Evolutionary conservation across 805 yeast genomes (phyloP).

Genomic region (Wickerhamomyces queroliae): DNA sequence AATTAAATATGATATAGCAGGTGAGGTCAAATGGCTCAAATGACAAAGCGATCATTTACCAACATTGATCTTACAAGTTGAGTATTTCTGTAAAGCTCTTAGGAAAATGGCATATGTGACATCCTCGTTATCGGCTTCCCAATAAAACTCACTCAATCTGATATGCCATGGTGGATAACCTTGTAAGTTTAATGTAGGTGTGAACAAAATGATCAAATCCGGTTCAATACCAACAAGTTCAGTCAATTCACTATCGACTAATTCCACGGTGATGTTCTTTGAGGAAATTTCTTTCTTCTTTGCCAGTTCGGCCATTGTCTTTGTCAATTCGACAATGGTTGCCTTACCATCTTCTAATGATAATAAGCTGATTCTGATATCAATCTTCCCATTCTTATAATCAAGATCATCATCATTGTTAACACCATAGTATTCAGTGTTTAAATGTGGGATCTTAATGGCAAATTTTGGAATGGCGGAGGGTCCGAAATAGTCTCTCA

Average conservation of each 20-base stretch:
- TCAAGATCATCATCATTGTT: slow-evolving; percentile 27
- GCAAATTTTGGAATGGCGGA: slow-evolving; percentile 56
- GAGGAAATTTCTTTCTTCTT: slow-evolving; percentile 51
- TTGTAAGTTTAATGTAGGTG: slow-evolving; percentile 82
- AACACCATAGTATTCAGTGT: slow-evolving; percentile 38
- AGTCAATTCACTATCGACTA: slow-evolving; percentile 67
- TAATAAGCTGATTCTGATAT: slow-evolving; percentile 60
- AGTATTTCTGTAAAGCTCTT: slow-evolving; percentile 67
- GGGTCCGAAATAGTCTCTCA: slow-evolving; percentile 71
- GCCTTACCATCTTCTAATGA: slow-evolving; percentile 83
- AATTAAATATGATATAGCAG: too few relatives aligned
- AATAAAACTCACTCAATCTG: slow-evolving; percentile 82
- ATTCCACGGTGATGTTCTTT: slow-evolving; percentile 65
- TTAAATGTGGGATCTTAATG: slow-evolving; percentile 64
- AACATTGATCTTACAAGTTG: slow-evolving; percentile 80
- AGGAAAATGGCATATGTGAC: slow-evolving; percentile 81
- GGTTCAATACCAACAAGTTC: slow-evolving; percentile 90
- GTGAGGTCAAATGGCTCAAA: too few relatives aligned
- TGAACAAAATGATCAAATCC: slow-evolving; percentile 77
- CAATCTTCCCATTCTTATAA: slow-evolving; percentile 30
- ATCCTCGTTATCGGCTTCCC: slow-evolving; percentile 80
- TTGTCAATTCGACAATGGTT: slow-evolving; percentile 82
- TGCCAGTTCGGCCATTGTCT: slow-evolving; percentile 76
- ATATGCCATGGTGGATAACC: slow-evolving; percentile 99
- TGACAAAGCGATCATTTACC: slow-evolving; percentile 52